Evolutionary conservation across 1,284 basidiomycete species (phyloP), one percentile per base, ranked within the genome.

Genomic region (Cryptococcus sp.): DNA sequence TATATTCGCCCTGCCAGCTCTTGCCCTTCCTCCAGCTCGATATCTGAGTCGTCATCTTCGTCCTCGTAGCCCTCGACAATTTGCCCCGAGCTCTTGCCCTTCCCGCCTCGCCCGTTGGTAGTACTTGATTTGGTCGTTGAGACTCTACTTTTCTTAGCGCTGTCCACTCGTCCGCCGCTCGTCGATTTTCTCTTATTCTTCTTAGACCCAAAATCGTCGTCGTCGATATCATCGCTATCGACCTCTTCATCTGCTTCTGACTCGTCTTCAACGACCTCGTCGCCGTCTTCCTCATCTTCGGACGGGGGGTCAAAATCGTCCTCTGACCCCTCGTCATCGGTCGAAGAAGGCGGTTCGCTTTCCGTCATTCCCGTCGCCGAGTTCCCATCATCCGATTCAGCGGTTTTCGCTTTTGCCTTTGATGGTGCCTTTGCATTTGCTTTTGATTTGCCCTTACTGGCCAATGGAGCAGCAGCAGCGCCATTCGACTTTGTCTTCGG

Each of bases 21-120:
- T 51, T 79, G 75, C 1, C 77, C 88, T 22, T 90, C 77, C 70
- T 88, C 84, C 64, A 88, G 83, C 0, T 88, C 88, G 6, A 89
- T 85, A 53, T 84, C 82, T 38, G 86, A 75, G 16, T 85, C 83
- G 38, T 68, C 62, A 16, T 68, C 68, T 3, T 69, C 67, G 25
- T 69, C 64, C 11, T 64, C 82, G 57, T 16, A 81, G 81, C 15
- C 79, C 74, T 39, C 77, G 16, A 58, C 57, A 41, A 42, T 48
- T 38, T 52, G 30, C 23, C n/a, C 46, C 38, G 53, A 51, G 17
- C 54, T 55, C 54, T 55, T 66, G 35, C 40, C 50, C 38, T 51
- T 55, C 35, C 43, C 47, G 38, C 35, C 15, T 20, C 50, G 46
- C 17, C 47, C n/a, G 19, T 39, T 47, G 13, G 47, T 25, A 38